These are phyloP conservation scores for Incumbomyces lentus DNA, from an alignment of 2,329 filamentous ascomycete species.

Conservation along the genomic window DNA sequence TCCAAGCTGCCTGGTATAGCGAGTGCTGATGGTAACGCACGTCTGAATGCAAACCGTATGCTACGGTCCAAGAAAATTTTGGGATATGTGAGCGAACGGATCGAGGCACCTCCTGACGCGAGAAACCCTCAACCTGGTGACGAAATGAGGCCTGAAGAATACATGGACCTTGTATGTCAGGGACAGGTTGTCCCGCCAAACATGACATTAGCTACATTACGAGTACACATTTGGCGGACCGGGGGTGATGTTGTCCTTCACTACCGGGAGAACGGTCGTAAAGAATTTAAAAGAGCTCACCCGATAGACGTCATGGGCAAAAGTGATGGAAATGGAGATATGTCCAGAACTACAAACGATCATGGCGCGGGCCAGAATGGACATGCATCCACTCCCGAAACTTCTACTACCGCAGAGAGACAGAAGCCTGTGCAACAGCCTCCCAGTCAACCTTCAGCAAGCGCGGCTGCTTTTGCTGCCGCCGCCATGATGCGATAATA, in stretches of 20 bases:
- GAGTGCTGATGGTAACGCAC: slow-evolving; percentile 67
- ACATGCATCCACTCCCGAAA: not conserved
- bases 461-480: not conserved
- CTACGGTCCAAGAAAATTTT: slow-evolving; percentile 89
- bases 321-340: slow-evolving; percentile 1
- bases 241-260: slow-evolving; percentile 84
- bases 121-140: not conserved
- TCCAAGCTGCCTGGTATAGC: slow-evolving; percentile 65
- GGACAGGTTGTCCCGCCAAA: slow-evolving; percentile 57
- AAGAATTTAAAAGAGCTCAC: slow-evolving; percentile 31
- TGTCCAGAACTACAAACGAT: slow-evolving; percentile 5
- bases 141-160: slow-evolving; percentile 59
- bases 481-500: slow-evolving; percentile 4
- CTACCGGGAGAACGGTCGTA: slow-evolving; percentile 87
- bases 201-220: slow-evolving; percentile 89
- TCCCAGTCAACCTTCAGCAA: not conserved
- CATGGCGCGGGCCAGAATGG: not conserved
- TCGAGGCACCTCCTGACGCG: slow-evolving; percentile 51
- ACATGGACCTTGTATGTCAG: slow-evolving; percentile 90
- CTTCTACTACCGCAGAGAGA: not conserved
- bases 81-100: slow-evolving; percentile 80
- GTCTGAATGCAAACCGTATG: slow-evolving; percentile 95
- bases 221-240: slow-evolving; percentile 86
- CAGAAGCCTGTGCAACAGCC: not conserved
- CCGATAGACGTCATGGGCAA: slow-evolving; percentile 13